Evolutionary conservation across 164 flowering plant genomes (phyloP), one percentile per base, ranked within the genome.

Genomic region (Chimonanthus praecox): DNA sequence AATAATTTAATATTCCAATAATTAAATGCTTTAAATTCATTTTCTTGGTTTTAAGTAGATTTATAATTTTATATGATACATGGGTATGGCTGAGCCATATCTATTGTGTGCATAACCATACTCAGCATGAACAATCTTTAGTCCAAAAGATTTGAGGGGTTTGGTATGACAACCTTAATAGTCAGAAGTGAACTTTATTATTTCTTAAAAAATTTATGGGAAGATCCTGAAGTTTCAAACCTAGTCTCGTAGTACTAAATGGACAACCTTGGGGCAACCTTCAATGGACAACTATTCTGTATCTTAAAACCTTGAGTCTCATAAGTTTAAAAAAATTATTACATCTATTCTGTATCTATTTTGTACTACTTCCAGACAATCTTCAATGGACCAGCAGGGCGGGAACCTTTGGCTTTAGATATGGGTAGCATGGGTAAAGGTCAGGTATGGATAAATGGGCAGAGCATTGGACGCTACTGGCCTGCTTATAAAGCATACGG

Each of bases 381-480:
- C 48, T 92, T 94, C 72, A 75, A 81, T 73, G 91, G 87, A 65
- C 97, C 97, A 4, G 79, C 20, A 69, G 97, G 94, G 68, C 81
- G 76, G 63, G 89, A 83, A 0, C 94, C 98, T 11, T 62, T 94
- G 79, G 97, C 95, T 64, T 76, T 94, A 60, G 94, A 94, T 74
- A 85, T 94, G 93, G 68, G 71, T 50, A 85, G 84, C 79, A 94
- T 94, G 96, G 92, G 94, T 69, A 94, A 94, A 76, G 98, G 98
- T 44, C 90, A 89, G 75, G 74, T 89, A 49, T 94, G 98, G 98
- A 78, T 94, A 70, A 92, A 94, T 67, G 96, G 94, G 10, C 81
- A 81, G 64, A 82, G 86, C 81, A 83, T 94, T 49, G 98, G 97
- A 48, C 89, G 96, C 49, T 86, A 90, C 75, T 92, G 96, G 94